Percentiles rank a stretch among this genome's conserved stretches.
Conservation (phyloP, 75 land plant species). For the Chamaecyparis obtusa region DNA sequence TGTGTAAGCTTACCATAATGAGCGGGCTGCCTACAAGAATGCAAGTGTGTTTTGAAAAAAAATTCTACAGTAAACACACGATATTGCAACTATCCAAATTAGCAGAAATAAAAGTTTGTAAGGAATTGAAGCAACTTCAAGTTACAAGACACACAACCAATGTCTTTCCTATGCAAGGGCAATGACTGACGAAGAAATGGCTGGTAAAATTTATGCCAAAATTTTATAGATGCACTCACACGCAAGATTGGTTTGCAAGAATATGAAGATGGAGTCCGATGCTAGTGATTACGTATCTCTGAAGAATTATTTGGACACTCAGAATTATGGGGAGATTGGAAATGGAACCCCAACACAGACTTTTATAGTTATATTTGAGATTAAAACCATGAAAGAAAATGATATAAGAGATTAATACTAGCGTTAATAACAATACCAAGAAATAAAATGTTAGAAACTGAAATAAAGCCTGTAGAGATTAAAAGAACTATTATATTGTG, state of each 20-base stretch:
- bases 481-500: too few species aligned
- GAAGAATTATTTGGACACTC: conserved; percentile 87
- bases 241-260: conserved; percentile 7
- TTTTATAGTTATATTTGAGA: conserved; percentile 91
- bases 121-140: not conserved
- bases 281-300: conserved; percentile 41
- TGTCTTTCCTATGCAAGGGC: too few species aligned
- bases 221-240: not conserved
- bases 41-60: not conserved
- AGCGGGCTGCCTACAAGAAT: not conserved
- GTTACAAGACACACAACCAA: too few species aligned
- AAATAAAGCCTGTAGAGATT: too few species aligned
- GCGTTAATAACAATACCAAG: too few species aligned
- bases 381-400: too few species aligned
- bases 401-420: too few species aligned
- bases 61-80: not conserved
- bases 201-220: conserved; percentile 25
- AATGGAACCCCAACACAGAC: conserved; percentile 82
- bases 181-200: conserved; percentile 57
- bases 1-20: too few species aligned
- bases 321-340: conserved; percentile 85
- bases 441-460: too few species aligned
- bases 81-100: not conserved
- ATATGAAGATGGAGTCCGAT: conserved; percentile 17
- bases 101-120: not conserved